Evolutionary conservation across 306 rosid genomes (phyloP).

Genomic region (Spatholobus suberectus): DNA sequence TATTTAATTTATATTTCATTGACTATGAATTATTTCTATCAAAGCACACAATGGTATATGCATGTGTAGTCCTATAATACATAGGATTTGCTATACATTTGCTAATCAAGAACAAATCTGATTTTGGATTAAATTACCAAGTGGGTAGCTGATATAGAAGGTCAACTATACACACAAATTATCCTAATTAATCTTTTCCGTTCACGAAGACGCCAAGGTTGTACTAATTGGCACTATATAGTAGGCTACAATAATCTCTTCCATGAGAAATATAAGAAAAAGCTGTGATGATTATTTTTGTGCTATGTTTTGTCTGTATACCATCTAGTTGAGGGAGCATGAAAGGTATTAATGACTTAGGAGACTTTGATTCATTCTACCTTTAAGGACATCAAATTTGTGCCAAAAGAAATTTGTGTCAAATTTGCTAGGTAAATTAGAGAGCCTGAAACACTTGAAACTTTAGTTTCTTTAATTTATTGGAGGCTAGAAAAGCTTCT

Average conservation of each 20-base stretch:
- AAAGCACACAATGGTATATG: neutral
- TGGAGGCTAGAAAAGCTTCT: constrained; percentile 13
- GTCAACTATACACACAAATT: constrained; percentile 28
- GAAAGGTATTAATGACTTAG: constrained; percentile 35
- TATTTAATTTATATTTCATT: neutral
- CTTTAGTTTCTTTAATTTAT: constrained; percentile 33
- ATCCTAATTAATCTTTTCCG: neutral
- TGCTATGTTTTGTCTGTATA: constrained; percentile 7
- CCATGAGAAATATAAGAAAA: constrained; percentile 16
- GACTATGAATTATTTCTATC: neutral
- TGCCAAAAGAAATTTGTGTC: constrained; percentile 16
- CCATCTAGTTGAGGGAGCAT: constrained; percentile 39
- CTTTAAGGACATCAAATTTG: constrained; percentile 2
- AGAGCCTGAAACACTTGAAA: constrained; percentile 36
- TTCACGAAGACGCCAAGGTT: constrained; percentile 17
- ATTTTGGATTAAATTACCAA: constrained; percentile 32
- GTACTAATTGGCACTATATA: constrained; percentile 20
- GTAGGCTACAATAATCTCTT: constrained; percentile 30
- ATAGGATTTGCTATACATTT: neutral
- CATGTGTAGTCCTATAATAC: neutral
- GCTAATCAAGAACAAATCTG: constrained; percentile 28
- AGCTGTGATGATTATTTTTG: constrained; percentile 10
- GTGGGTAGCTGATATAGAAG: constrained; percentile 29
- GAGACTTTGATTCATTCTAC: constrained; percentile 1
- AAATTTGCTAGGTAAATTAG: no score